Conservation (phyloP, 306 rosid species). For the Castanea sativa region DNA sequence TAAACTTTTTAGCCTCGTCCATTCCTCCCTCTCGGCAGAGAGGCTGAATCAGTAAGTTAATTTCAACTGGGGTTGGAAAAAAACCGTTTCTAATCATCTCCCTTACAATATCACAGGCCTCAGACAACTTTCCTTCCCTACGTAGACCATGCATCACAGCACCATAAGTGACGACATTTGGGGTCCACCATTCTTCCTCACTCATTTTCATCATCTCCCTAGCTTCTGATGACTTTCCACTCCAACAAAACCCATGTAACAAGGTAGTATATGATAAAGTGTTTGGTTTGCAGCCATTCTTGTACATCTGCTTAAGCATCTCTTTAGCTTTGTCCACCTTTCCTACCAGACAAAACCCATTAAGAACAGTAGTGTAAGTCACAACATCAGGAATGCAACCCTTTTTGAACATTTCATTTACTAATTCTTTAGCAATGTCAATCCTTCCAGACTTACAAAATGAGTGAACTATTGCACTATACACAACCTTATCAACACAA, state of each 20-base stretch:
- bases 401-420: constrained; percentile 59
- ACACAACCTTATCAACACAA: constrained; percentile 74
- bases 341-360: constrained; percentile 71
- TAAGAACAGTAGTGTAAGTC: constrained; percentile 70
- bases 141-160: constrained; percentile 78
- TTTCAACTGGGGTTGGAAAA: constrained; percentile 71
- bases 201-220: constrained; percentile 70
- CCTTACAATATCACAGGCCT: constrained; percentile 64
- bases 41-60: constrained; percentile 68
- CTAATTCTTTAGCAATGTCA: constrained; percentile 69
- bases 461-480: constrained; percentile 78
- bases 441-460: constrained; percentile 64
- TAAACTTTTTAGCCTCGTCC: constrained; percentile 61
- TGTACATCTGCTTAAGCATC: constrained; percentile 82
- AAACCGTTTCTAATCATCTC: constrained; percentile 74
- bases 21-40: constrained; percentile 57
- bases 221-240: constrained; percentile 71
- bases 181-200: constrained; percentile 89
- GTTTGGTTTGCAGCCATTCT: constrained; percentile 83
- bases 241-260: constrained; percentile 74
- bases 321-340: constrained; percentile 78
- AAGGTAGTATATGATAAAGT: constrained; percentile 73
- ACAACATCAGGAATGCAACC: constrained; percentile 87
- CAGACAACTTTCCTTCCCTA: constrained; percentile 72
- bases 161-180: constrained; percentile 72